phyloP scores from a whole-genome alignment of 495 filamentous ascomycete genomes.

The Penicillium paradoxum region DNA sequence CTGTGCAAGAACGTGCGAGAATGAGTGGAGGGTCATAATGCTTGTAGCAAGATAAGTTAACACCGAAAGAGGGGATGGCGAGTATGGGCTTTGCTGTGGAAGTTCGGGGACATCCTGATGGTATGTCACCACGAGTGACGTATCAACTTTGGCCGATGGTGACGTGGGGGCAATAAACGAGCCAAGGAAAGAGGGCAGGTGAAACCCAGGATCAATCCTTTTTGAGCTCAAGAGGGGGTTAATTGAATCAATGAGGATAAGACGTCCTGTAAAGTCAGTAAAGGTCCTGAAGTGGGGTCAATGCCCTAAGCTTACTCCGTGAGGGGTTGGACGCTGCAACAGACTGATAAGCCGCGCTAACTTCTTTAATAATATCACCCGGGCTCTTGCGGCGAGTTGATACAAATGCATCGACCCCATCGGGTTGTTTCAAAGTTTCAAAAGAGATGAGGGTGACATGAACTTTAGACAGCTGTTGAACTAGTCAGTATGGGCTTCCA shows the following conservation, averaged over 20 bases:
- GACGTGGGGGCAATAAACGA: slow-evolving; percentile 28
- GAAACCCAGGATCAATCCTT: slow-evolving; percentile 25
- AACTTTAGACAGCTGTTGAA: slow-evolving; percentile 44
- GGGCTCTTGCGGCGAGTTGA: slow-evolving; percentile 55
- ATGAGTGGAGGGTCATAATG: slow-evolving; percentile 55
- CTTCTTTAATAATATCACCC: slow-evolving; percentile 55
- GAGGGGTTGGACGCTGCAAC: slow-evolving; percentile 24
- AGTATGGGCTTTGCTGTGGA: slow-evolving; percentile 55
- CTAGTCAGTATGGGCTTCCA: slow-evolving; percentile 10
- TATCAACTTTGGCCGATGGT: slow-evolving; percentile 28
- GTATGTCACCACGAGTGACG: slow-evolving; percentile 41
- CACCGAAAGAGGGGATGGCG: slow-evolving; percentile 57
- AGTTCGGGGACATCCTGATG: slow-evolving; percentile 45
- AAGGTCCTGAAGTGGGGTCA: background rate
- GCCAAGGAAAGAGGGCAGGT: slow-evolving; percentile 37
- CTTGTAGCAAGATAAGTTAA: slow-evolving; percentile 65
- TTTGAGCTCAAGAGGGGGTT: slow-evolving; percentile 35
- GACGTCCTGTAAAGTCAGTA: slow-evolving; percentile 26
- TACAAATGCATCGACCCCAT: slow-evolving; percentile 59
- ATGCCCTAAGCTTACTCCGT: slow-evolving; percentile 25
- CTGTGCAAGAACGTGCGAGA: slow-evolving; percentile 63
- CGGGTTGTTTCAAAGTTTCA: slow-evolving; percentile 56
- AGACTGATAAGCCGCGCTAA: slow-evolving; percentile 25
- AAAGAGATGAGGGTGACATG: slow-evolving; percentile 76
- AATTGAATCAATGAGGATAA: slow-evolving; percentile 44